A percentile compares a stretch with the other conserved stretches of the same genome.
phyloP scores from a whole-genome alignment of 106 monocot species.

The Posidonia australis region DNA sequence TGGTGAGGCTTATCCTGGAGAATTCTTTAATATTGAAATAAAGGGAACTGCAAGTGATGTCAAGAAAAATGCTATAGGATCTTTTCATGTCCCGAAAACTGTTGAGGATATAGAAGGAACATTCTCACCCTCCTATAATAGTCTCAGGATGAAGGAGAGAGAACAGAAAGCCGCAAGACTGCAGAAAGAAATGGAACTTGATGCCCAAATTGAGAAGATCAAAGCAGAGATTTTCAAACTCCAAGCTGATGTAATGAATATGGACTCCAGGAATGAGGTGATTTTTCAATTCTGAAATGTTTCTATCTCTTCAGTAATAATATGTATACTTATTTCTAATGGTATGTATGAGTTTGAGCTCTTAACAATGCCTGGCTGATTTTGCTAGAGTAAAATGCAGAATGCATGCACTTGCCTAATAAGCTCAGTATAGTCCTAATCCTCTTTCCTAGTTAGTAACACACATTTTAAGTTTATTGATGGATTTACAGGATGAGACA shows the following conservation, averaged over 20 bases:
- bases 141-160: constrained; percentile 9
- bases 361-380: too few relatives aligned
- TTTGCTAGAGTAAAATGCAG: too few relatives aligned
- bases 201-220: constrained; percentile 12
- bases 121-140: constrained; percentile 3
- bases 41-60: neutral
- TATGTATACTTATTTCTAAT: too few relatives aligned
- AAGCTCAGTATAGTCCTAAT: too few relatives aligned
- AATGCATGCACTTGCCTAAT: too few relatives aligned
- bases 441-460: too few relatives aligned
- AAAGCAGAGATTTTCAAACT: constrained; percentile 13
- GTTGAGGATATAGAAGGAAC: neutral
- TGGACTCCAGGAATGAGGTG: constrained; percentile 10
- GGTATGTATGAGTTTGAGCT: too few relatives aligned
- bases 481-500: too few relatives aligned
- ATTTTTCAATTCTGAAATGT: neutral
- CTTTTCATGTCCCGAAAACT: neutral
- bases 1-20: constrained; percentile 5
- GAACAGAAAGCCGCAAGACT: constrained; percentile 10
- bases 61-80: neutral
- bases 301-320: too few relatives aligned
- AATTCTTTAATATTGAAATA: constrained; percentile 7
- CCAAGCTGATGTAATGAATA: constrained; percentile 13
- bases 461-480: too few relatives aligned
- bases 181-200: constrained; percentile 13